Percentiles rank a stretch among this genome's conserved stretches.
Conservation (phyloP, 495 filamentous ascomycete genomes). For the Pseudoneurospora amorphoporcata region DNA sequence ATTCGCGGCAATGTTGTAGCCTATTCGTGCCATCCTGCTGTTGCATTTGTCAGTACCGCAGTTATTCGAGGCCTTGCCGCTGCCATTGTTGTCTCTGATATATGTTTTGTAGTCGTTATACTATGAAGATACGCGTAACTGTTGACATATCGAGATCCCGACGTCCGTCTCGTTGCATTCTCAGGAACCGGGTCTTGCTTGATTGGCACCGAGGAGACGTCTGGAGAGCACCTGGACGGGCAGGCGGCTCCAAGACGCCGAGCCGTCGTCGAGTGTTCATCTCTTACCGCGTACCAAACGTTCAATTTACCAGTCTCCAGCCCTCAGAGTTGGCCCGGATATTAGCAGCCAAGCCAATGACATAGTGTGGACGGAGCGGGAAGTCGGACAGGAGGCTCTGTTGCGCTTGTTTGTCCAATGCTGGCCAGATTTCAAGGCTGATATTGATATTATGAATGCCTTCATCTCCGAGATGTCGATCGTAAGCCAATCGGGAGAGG, state of each 20-base stretch:
- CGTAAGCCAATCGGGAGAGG: background rate
- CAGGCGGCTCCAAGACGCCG: background rate
- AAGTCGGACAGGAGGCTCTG: background rate
- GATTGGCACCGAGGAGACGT: background rate
- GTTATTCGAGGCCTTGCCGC: background rate
- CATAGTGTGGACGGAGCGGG: background rate
- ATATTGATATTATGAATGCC: background rate
- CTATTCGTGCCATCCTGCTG: background rate
- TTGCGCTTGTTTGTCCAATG: background rate
- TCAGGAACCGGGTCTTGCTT: background rate
- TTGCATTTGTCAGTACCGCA: background rate
- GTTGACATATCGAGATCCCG: background rate
- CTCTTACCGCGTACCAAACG: background rate
- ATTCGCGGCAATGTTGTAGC: background rate
- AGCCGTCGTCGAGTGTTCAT: background rate
- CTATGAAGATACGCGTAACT: background rate
- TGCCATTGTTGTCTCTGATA: background rate
- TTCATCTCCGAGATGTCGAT: background rate
- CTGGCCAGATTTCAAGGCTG: background rate
- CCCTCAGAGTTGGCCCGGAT: background rate
- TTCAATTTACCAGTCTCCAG: background rate
- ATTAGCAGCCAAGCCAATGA: background rate
- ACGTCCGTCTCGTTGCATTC: background rate
- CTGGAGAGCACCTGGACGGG: background rate
- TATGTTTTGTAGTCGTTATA: background rate